phyloP scores from a whole-genome alignment of 176 grass and related monocot species.

The Carex myosuroides region DNA sequence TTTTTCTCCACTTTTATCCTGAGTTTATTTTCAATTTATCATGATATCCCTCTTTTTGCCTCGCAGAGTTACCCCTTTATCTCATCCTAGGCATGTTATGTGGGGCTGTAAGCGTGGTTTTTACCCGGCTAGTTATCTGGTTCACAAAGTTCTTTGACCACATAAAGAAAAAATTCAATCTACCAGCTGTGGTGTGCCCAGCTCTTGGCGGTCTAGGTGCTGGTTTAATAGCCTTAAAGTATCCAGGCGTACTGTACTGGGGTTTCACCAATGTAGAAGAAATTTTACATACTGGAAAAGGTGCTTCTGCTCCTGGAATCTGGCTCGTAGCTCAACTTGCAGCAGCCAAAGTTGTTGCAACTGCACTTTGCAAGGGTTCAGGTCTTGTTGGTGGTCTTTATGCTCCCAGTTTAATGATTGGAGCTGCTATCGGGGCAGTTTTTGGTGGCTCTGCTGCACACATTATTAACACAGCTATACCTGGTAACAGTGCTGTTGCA shows the following conservation, averaged over 20 bases:
- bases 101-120: slow-evolving; percentile 80
- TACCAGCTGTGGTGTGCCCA: slow-evolving; percentile 91
- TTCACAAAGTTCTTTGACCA: slow-evolving; percentile 85
- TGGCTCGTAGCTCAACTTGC: slow-evolving; percentile 93
- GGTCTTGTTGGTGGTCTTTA: slow-evolving; percentile 97
- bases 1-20: neutral
- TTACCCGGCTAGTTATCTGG: slow-evolving; percentile 82
- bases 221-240: slow-evolving; percentile 92
- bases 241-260: slow-evolving; percentile 94
- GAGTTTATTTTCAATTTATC: neutral
- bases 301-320: slow-evolving; percentile 93
- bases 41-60: slow-evolving; percentile 11
- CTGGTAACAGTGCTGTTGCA: slow-evolving; percentile 90
- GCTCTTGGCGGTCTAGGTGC: slow-evolving; percentile 93
- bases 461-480: slow-evolving; percentile 82
- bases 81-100: slow-evolving; percentile 98
- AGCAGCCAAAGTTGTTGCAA: slow-evolving; percentile 88
- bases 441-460: slow-evolving; percentile 92
- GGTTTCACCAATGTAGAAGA: slow-evolving; percentile 99
- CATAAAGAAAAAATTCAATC: slow-evolving; percentile 68
- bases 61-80: slow-evolving; percentile 86
- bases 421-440: slow-evolving; percentile 92
- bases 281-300: slow-evolving; percentile 90
- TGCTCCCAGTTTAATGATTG: slow-evolving; percentile 99
- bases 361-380: slow-evolving; percentile 97